Conservation (phyloP, 257 asterid genomes). For the Solanum gandarillasii region DNA sequence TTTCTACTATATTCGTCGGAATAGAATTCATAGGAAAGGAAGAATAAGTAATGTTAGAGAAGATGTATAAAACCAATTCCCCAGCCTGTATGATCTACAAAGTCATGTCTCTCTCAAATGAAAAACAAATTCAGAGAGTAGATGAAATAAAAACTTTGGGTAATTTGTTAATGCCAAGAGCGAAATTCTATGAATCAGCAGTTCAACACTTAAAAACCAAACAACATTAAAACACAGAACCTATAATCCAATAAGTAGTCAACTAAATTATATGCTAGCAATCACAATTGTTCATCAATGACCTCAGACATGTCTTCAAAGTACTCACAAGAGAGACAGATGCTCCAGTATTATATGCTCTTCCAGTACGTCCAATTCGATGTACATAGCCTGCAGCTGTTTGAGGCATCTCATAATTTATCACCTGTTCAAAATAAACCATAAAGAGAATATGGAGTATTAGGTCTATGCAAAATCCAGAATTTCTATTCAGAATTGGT, state of each 20-base stretch:
- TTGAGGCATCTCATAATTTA: slow-evolving; percentile 86
- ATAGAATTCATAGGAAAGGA: not conserved
- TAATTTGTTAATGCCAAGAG: not conserved
- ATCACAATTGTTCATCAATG: not conserved
- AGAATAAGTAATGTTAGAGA: not conserved
- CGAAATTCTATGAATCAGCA: not conserved
- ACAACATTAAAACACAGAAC: not conserved
- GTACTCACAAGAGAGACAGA: slow-evolving; percentile 84
- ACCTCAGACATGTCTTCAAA: slow-evolving; percentile 1
- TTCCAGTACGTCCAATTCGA: slow-evolving; percentile 96
- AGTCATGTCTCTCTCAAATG: not conserved
- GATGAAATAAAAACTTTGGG: not conserved
- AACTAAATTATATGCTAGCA: not conserved
- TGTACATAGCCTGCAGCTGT: slow-evolving; percentile 87
- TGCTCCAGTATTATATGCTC: slow-evolving; percentile 91
- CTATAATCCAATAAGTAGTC: not conserved
- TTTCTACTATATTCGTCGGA: not conserved
- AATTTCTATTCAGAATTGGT: not conserved
- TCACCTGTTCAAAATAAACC: slow-evolving; percentile 37
- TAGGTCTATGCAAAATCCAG: not conserved
- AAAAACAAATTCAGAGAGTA: not conserved
- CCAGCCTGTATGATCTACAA: not conserved
- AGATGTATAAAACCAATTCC: not conserved
- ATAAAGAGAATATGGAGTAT: not conserved
- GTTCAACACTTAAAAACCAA: not conserved